Evolutionary conservation across 768 basidiomycete genomes (phyloP).

Genomic region (Tricholoma sp.): DNA sequence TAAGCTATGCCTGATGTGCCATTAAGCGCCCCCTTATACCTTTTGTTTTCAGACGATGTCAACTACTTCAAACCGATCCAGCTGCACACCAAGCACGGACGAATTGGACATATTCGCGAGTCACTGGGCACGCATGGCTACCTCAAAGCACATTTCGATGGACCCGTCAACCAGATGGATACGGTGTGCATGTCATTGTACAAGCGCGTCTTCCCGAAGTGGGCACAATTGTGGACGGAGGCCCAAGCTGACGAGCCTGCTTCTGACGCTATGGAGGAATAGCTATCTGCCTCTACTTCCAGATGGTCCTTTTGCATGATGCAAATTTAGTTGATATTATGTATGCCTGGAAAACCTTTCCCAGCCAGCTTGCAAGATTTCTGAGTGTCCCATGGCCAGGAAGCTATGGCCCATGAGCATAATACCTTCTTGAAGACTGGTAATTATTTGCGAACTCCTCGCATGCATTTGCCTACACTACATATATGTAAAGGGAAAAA

Average conservation of each 20-base stretch:
- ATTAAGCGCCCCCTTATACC: slow-evolving; percentile 6
- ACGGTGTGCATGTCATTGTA: slow-evolving; percentile 94
- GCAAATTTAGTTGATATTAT: not conserved
- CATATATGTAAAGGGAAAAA: too few species aligned
- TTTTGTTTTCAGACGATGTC: slow-evolving; percentile 67
- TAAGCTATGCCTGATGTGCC: slow-evolving; percentile 21
- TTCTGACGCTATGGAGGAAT: slow-evolving; percentile 38
- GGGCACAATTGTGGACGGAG: slow-evolving; percentile 54
- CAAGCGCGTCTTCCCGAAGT: slow-evolving; percentile 91
- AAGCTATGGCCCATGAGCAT: too few species aligned
- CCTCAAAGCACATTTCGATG: slow-evolving; percentile 95
- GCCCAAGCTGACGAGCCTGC: slow-evolving; percentile 2
- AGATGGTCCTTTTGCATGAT: not conserved
- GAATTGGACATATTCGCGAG: slow-evolving; percentile 85
- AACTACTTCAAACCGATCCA: slow-evolving; percentile 92
- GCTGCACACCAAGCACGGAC: slow-evolving; percentile 86
- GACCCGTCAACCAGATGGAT: slow-evolving; percentile 93
- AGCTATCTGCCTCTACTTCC: slow-evolving; percentile 5
- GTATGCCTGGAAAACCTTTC: not conserved
- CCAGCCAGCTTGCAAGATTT: not conserved
- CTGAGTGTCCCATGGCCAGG: not conserved
- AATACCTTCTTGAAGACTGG: too few species aligned
- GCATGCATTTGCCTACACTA: too few species aligned
- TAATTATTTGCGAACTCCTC: too few species aligned
- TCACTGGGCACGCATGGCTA: slow-evolving; percentile 96